Base-by-base conservation (phyloP, 495 filamentous ascomycete genomes). In the Coniosporium apollinis region DNA sequence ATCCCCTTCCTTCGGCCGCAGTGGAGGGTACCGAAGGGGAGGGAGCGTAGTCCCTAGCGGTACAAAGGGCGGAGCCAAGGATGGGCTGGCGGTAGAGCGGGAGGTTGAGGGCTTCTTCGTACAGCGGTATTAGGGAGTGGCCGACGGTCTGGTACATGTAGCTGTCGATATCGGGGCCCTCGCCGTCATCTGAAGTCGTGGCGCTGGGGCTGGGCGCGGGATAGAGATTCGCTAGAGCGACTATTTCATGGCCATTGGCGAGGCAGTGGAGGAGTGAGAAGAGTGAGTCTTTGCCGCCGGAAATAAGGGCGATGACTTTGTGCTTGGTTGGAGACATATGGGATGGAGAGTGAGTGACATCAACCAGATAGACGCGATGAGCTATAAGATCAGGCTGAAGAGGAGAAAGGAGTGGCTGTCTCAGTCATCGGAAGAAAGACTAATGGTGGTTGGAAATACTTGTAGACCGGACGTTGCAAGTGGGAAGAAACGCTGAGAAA, bases 111-210 rank as follows among this genome's bases (percentile, higher is more conserved):
- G 81, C 82, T 20, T 67, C 46, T 39, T 74, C 71, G 53, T 94
- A 96, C 14, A 92, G 67, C 4, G 87, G 89, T 32, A 94, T 78
- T 14, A 94, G 58, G 34, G 65, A 64, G 58, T 94, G 86, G 25
- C 89, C 89, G 34, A 91, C 80, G 1, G 91, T 96, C 61, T 97
- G 89, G 66, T 94, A 97, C 89, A 97, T 96, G 72, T 83, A 94
- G 65, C 82, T 92, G 58, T 97, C 79, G 44, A 89, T 67, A 56
- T 91, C 84, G 39, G 74, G 62, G 39, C 73, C 67, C 30, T 63
- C 62, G 5, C 47, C 45, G 17, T 44, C 46, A 35, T 26, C n/a
- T 22, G 33, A 20, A 13, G 30, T 29, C 9, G 28, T 17, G 19
- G 35, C 26, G 19, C 19, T 34, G 28, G 33, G 36, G 42, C 41